Conservation (phyloP, 2,329 filamentous ascomycete species). For the Cercospora sojina region DNA sequence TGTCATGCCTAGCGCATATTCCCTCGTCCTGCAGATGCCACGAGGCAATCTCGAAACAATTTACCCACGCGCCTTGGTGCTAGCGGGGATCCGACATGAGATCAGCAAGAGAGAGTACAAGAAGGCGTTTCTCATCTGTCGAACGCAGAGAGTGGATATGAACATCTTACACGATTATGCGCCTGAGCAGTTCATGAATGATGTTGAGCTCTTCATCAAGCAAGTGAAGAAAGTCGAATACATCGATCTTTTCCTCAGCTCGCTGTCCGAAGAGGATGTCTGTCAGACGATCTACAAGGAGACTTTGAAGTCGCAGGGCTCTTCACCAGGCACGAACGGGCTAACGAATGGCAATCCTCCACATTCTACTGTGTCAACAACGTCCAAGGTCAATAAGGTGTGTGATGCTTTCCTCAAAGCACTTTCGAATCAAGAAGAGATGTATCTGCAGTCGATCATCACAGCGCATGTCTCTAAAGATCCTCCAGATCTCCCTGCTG, state of each 20-base stretch:
- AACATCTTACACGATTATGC: conserved; percentile 94
- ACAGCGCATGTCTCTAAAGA: conserved; percentile 92
- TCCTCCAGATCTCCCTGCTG: conserved; percentile 85
- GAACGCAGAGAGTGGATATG: conserved; percentile 94
- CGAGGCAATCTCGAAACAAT: conserved; percentile 94
- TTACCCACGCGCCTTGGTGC: conserved; percentile 85
- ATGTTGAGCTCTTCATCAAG: conserved; percentile 73
- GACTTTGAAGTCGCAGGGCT: conserved; percentile 58
- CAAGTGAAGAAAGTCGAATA: conserved; percentile 79
- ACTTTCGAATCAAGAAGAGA: conserved; percentile 61
- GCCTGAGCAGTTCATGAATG: conserved; percentile 79
- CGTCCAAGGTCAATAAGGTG: conserved; percentile 78
- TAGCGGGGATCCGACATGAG: conserved; percentile 80
- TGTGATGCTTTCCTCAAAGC: conserved; percentile 78
- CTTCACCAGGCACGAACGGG: conserved; percentile 24
- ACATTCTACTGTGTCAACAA: conserved; percentile 10
- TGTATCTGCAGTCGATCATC: conserved; percentile 82
- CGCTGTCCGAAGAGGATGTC: conserved; percentile 73
- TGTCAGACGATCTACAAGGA: conserved; percentile 91
- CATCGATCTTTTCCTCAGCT: conserved; percentile 77
- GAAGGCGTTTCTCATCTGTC: conserved; percentile 80
- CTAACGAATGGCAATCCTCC: conserved; percentile 17
- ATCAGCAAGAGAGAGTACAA: conserved; percentile 80
- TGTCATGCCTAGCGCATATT: conserved; percentile 83
- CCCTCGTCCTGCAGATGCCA: conserved; percentile 88